These are phyloP conservation scores for Diutina siamensis DNA, from an alignment of 1,139 yeast species.

Conservation along the genomic window DNA sequence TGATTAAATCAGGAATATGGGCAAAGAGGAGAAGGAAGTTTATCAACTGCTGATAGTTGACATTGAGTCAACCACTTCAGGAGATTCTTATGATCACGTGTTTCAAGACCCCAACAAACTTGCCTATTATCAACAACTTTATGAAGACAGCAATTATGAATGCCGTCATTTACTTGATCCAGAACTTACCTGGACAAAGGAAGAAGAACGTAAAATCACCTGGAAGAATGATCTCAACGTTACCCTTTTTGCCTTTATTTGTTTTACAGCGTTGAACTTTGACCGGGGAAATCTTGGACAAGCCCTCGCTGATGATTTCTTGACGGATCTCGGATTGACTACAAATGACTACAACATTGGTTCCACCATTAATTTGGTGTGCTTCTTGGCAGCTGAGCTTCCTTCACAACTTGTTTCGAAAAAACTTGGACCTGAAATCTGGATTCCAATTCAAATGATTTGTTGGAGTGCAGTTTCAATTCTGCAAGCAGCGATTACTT, in stretches of 20 bases:
- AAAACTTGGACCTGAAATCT: slow-evolving; percentile 14
- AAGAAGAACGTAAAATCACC: slow-evolving; percentile 20
- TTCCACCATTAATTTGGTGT: slow-evolving; percentile 20
- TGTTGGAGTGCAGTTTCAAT: slow-evolving; percentile 1
- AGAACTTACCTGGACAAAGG: slow-evolving; percentile 21
- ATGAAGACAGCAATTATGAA: slow-evolving; percentile 21
- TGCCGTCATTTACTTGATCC: slow-evolving; percentile 25
- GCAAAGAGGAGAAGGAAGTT: background rate
- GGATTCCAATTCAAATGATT: slow-evolving; percentile 5
- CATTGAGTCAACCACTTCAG: background rate
- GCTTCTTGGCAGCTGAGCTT: slow-evolving; percentile 22
- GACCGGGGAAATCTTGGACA: slow-evolving; percentile 21
- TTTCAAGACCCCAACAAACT: slow-evolving; percentile 20
- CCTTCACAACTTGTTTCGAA: slow-evolving; percentile 24
- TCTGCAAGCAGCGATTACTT: background rate
- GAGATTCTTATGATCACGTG: background rate
- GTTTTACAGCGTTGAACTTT: slow-evolving; percentile 22
- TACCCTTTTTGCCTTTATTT: slow-evolving; percentile 20
- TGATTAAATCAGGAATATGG: background rate
- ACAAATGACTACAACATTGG: slow-evolving; percentile 23
- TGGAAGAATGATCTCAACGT: slow-evolving; percentile 22
- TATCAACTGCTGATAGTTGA: background rate
- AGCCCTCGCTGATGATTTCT: slow-evolving; percentile 20
- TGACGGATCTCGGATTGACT: slow-evolving; percentile 17
- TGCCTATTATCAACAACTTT: slow-evolving; percentile 19